A percentile compares a stretch with the other conserved stretches of the same genome.
Evolutionary conservation across 106 monocot species (phyloP).

Genomic region (Allium sativum): DNA sequence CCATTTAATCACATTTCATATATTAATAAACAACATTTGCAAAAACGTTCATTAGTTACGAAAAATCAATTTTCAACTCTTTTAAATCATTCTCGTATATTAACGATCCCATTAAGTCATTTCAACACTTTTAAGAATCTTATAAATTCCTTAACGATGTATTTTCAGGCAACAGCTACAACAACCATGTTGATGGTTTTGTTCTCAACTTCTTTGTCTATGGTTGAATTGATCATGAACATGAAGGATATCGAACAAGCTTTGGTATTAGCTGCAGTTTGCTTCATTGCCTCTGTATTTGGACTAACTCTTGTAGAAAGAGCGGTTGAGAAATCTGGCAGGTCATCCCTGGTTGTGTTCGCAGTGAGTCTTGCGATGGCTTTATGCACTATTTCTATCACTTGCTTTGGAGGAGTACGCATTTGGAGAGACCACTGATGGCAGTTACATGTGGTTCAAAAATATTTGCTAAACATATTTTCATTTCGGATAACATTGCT

Average conservation of each 20-base stretch:
- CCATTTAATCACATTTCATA: no score
- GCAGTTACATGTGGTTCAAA: constrained; percentile 67
- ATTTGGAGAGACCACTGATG: constrained; percentile 50
- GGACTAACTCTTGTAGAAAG: constrained; percentile 39
- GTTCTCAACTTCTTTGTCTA: constrained; percentile 77
- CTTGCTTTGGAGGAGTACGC: constrained; percentile 51
- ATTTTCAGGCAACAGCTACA: constrained; percentile 55
- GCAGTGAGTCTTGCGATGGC: constrained; percentile 53
- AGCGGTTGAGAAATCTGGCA: constrained; percentile 33
- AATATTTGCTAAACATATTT: constrained; percentile 20
- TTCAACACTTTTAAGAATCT: no score
- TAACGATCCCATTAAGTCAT: no score
- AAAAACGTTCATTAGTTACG: no score
- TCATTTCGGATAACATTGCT: no score
- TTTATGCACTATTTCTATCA: constrained; percentile 42
- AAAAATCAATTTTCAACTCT: no score
- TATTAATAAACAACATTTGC: no score
- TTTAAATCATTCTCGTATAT: no score
- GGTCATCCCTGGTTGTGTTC: constrained; percentile 71
- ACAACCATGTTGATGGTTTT: constrained; percentile 67
- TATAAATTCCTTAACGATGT: no score
- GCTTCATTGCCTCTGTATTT: constrained; percentile 43
- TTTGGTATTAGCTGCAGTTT: constrained; percentile 28
- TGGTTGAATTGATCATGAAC: constrained; percentile 62
- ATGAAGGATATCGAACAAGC: constrained; percentile 25